These are phyloP conservation scores for Przewalskia tangutica DNA, from an alignment of 257 asterid species.

Conservation along the genomic window DNA sequence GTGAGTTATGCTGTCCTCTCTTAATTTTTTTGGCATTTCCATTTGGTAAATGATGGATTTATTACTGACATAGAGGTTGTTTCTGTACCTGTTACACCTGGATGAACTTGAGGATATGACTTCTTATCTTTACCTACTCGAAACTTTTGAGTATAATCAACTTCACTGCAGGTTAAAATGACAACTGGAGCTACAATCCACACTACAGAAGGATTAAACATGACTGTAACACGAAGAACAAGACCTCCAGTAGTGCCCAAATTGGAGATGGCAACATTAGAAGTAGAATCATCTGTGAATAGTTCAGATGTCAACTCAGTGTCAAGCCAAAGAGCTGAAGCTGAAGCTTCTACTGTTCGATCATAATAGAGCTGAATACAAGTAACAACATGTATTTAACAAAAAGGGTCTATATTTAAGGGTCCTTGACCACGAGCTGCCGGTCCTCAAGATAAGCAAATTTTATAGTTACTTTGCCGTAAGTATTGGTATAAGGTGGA, in stretches of 20 bases:
- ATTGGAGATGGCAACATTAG: conserved; percentile 33
- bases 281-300: conserved; percentile 26
- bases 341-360: conserved; percentile 29
- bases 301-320: conserved; percentile 21
- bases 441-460: not conserved
- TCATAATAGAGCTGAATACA: conserved; percentile 8
- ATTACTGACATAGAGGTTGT: not conserved
- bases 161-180: conserved; percentile 66
- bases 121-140: not conserved
- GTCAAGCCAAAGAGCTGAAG: conserved; percentile 37
- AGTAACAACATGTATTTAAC: not conserved
- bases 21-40: not conserved
- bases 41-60: not conserved
- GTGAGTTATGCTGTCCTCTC: conserved; percentile 34
- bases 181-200: conserved; percentile 98
- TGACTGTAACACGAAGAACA: conserved; percentile 73
- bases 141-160: not conserved
- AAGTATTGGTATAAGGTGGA: not conserved
- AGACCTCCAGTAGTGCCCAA: conserved; percentile 56
- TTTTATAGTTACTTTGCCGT: not conserved
- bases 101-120: not conserved
- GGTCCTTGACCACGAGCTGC: not conserved
- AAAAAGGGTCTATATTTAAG: not conserved
- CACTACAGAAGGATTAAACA: conserved; percentile 80
- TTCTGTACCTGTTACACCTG: not conserved